Percentiles rank a stretch among this genome's conserved stretches.
phyloP scores from a whole-genome alignment of 2,329 filamentous ascomycete genomes.

The Stagonosporopsis vannaccii region DNA sequence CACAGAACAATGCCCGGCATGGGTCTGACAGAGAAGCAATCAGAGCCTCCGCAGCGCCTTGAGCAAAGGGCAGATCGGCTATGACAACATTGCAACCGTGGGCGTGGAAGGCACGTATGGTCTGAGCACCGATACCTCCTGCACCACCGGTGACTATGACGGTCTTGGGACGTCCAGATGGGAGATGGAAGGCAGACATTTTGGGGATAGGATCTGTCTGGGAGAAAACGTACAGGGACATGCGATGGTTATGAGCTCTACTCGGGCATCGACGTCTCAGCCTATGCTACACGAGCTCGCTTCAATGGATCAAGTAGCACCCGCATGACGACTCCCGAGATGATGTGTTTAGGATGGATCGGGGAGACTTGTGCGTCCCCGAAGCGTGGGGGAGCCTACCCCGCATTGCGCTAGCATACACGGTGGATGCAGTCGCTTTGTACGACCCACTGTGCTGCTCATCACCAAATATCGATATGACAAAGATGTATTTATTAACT shows the following conservation, averaged over 20 bases:
- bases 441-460: not conserved
- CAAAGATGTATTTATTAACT: not conserved
- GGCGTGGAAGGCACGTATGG: slow-evolving; percentile 46
- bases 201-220: not conserved
- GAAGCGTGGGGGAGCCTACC: slow-evolving; percentile 15
- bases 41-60: slow-evolving; percentile 35
- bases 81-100: slow-evolving; percentile 52
- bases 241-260: not conserved
- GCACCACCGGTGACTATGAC: slow-evolving; percentile 53
- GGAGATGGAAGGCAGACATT: slow-evolving; percentile 11
- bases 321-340: not conserved
- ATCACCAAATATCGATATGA: not conserved
- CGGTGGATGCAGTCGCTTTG: not conserved
- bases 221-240: not conserved
- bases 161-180: slow-evolving; percentile 40
- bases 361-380: slow-evolving; percentile 20
- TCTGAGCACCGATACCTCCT: slow-evolving; percentile 53
- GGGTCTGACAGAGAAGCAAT: slow-evolving; percentile 38
- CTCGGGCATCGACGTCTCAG: not conserved
- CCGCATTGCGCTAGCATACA: slow-evolving; percentile 8
- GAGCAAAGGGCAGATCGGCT: slow-evolving; percentile 42
- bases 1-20: slow-evolving; percentile 44
- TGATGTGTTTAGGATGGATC: not conserved
- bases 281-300: not conserved
- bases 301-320: not conserved